Evolutionary conservation across 2,329 filamentous ascomycete genomes (phyloP).

Genomic region (Grosmannia huntii): DNA sequence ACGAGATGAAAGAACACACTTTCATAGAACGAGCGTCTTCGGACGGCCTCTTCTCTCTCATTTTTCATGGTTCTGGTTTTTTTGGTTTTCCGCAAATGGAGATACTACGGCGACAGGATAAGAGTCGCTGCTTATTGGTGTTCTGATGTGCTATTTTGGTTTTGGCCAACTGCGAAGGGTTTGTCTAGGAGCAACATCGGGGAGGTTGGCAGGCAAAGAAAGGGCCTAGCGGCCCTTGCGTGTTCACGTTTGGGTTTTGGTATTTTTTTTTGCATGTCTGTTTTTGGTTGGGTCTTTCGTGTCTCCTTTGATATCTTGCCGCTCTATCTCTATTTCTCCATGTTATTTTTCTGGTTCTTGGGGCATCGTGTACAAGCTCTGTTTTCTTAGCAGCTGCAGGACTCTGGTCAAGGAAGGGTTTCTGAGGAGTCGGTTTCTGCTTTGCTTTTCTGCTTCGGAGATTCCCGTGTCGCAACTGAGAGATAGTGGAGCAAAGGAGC

Average conservation of each 20-base stretch:
- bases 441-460: slow-evolving; percentile 6
- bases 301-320: not conserved
- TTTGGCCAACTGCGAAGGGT: slow-evolving; percentile 4
- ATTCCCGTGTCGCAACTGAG: slow-evolving; percentile 11
- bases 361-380: not conserved
- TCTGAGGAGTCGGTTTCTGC: slow-evolving; percentile 11
- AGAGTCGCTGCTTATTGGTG: not conserved
- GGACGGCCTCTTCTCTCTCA: slow-evolving; percentile 5
- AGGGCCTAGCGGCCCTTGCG: slow-evolving; percentile 3
- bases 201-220: slow-evolving; percentile 6
- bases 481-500: slow-evolving; percentile 9
- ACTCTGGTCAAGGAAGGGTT: slow-evolving; percentile 8
- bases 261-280: not conserved
- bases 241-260: not conserved
- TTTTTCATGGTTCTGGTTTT: slow-evolving; percentile 1
- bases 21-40: slow-evolving; percentile 35
- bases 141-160: slow-evolving; percentile 1
- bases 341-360: slow-evolving; percentile 2
- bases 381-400: not conserved
- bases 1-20: slow-evolving; percentile 35
- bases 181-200: slow-evolving; percentile 5
- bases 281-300: not conserved
- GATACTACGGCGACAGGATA: not conserved
- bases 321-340: not conserved
- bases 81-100: slow-evolving; percentile 1